Evolutionary conservation across 148 eudicot species (phyloP).

Genomic region (Nepenthes mirabilis): DNA sequence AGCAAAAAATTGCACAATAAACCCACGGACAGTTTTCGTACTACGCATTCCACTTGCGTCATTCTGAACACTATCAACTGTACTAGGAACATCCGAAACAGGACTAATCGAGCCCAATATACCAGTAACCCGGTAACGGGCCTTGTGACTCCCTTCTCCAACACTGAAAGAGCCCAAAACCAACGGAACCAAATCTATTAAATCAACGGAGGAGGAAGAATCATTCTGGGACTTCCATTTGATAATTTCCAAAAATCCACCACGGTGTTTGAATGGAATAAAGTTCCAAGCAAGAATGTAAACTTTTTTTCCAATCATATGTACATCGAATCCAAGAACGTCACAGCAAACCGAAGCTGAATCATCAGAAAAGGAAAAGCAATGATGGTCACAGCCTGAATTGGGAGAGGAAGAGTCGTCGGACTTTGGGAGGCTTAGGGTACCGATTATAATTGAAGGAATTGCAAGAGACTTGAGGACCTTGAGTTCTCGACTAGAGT

Average conservation of each 20-base stretch:
- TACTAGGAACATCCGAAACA: constrained; percentile 38
- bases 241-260: constrained; percentile 66
- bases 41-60: constrained; percentile 2
- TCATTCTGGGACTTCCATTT: constrained; percentile 29
- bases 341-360: constrained; percentile 49
- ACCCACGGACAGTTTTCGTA: constrained; percentile 27
- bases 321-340: constrained; percentile 34
- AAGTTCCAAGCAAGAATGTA: constrained; percentile 62
- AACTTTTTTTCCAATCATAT: constrained; percentile 34
- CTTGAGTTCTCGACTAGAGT: constrained; percentile 8
- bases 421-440: constrained; percentile 33
- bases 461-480: constrained; percentile 30
- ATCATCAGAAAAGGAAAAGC: constrained; percentile 51
- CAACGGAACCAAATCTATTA: constrained; percentile 20
- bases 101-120: constrained; percentile 57
- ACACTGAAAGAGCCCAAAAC: constrained; percentile 5
- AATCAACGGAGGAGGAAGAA: neutral
- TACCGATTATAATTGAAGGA: constrained; percentile 43
- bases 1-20: constrained; percentile 37
- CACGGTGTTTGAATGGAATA: constrained; percentile 37
- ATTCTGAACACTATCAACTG: constrained; percentile 6
- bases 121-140: constrained; percentile 27
- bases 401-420: constrained; percentile 8
- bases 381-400: constrained; percentile 15
- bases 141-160: constrained; percentile 16